phyloP scores from a whole-genome alignment of 306 rosid genomes.

The Acacia crassicarpa region DNA sequence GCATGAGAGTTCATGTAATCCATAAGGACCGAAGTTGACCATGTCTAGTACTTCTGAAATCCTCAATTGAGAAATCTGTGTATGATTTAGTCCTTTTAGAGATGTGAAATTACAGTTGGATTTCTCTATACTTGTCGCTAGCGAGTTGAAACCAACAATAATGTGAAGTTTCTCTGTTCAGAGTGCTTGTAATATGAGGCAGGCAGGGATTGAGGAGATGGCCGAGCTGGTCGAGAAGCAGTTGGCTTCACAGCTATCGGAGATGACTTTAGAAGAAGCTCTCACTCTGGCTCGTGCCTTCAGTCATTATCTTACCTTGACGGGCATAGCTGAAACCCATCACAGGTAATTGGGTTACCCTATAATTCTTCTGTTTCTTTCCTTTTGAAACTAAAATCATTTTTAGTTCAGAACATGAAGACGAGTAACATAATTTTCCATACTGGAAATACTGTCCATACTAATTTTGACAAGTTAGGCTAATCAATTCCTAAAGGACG shows the following conservation, averaged over 20 bases:
- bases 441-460: not conserved
- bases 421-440: not conserved
- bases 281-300: constrained; percentile 84
- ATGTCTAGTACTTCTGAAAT: not conserved
- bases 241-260: constrained; percentile 76
- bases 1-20: constrained; percentile 19
- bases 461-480: not conserved
- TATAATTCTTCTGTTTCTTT: not conserved
- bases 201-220: constrained; percentile 74
- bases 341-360: constrained; percentile 53
- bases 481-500: not conserved
- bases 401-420: constrained; percentile 11
- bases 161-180: constrained; percentile 30
- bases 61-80: not conserved
- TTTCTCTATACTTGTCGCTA: not conserved
- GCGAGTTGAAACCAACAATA: constrained; percentile 23
- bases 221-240: constrained; percentile 89
- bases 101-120: not conserved
- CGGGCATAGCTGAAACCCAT: constrained; percentile 94
- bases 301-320: constrained; percentile 85
- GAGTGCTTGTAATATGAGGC: constrained; percentile 91
- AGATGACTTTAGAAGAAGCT: constrained; percentile 87
- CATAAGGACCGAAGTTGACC: not conserved
- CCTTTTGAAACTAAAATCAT: constrained; percentile 1
- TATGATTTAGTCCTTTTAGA: not conserved